Conservation (phyloP, 331 rosid genomes). For the Rhamnella rubrinervis region DNA sequence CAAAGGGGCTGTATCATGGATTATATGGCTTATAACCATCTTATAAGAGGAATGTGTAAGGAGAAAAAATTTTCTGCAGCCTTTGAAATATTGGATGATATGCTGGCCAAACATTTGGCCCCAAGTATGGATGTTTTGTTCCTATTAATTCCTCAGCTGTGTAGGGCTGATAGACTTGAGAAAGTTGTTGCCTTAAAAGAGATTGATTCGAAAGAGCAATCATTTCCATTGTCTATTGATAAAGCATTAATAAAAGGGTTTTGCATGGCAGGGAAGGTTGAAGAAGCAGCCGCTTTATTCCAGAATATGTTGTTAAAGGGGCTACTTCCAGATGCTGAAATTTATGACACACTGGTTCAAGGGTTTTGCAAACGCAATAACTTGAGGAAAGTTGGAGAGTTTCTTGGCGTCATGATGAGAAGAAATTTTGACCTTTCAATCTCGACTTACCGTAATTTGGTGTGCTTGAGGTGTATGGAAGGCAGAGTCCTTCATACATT, state of each 20-base stretch:
- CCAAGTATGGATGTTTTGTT: slow-evolving; percentile 54
- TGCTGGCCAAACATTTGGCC: slow-evolving; percentile 43
- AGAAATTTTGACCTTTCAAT: slow-evolving; percentile 43
- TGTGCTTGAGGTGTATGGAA: slow-evolving; percentile 46
- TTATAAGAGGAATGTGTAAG: slow-evolving; percentile 52
- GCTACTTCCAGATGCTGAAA: slow-evolving; percentile 43
- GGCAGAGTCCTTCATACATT: slow-evolving; percentile 45
- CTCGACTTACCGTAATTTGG: slow-evolving; percentile 54
- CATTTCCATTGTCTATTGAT: slow-evolving; percentile 35
- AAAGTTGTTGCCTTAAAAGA: slow-evolving; percentile 61
- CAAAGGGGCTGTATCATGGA: slow-evolving; percentile 46
- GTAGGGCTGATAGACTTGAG: slow-evolving; percentile 51
- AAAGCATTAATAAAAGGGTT: slow-evolving; percentile 58
- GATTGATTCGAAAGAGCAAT: slow-evolving; percentile 37
- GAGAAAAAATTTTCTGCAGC: slow-evolving; percentile 48
- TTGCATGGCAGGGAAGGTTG: slow-evolving; percentile 42
- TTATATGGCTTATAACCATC: slow-evolving; percentile 42
- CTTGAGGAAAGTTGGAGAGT: slow-evolving; percentile 53
- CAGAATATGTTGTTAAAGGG: slow-evolving; percentile 49
- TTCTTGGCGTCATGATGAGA: slow-evolving; percentile 56
- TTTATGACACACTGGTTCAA: slow-evolving; percentile 55
- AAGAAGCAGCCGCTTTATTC: slow-evolving; percentile 47
- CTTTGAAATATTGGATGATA: slow-evolving; percentile 49
- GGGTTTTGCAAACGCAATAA: slow-evolving; percentile 51
- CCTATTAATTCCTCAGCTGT: slow-evolving; percentile 55